Evolutionary conservation across 768 basidiomycete genomes (phyloP), one percentile per base, ranked within the genome.

Genomic region (Hirschioporus abietinus): DNA sequence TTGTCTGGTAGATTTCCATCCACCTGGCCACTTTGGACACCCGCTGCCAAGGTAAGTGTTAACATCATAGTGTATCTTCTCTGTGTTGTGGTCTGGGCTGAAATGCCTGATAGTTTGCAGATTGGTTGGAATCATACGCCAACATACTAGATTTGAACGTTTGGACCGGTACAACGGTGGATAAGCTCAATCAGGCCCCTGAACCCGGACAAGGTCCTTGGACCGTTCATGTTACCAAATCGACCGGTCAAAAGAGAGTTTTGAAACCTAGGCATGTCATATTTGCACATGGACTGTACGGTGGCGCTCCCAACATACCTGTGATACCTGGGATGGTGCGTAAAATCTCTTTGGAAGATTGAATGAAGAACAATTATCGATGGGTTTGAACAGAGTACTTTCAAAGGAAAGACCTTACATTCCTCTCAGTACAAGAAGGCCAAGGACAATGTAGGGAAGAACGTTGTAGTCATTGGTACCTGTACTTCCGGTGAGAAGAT

Each of bases 101-200:
- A 17, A 15, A 36, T 36, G 5, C 65, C 9, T 24, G 70, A 60
- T 71, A 88, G 82, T 74, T 90, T 17, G 89, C 88, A 0, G 84
- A 86, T 67, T 90, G 87, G 87, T 79, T 91, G 1, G 89, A 90
- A 74, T 79, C 75, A 66, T 90, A 89, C 71, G 87, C 86, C 0
- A 79, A 84, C 12, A 71, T 79, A 1, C 74, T 90, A 66, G 89
- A 89, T 67, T 76, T 90, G 64, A 85, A 88, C 69, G 81, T 87
- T 6, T 89, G 88, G 88, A 85, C 82, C 59, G 58, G 71, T 42
- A 65, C 74, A 20, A 68, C 68, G 1, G 57, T 73, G 27, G 66
- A 58, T 3, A 35, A 69, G 27, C 35, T 67, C 27, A 20, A 59
- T 8, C 67, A 64, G 24, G 64, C 65, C 25, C 20, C 60, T 61